Evolutionary conservation across 129 eudicot species (phyloP), one percentile per base, ranked within the genome.

Genomic region (Helianthus tuberosus): DNA sequence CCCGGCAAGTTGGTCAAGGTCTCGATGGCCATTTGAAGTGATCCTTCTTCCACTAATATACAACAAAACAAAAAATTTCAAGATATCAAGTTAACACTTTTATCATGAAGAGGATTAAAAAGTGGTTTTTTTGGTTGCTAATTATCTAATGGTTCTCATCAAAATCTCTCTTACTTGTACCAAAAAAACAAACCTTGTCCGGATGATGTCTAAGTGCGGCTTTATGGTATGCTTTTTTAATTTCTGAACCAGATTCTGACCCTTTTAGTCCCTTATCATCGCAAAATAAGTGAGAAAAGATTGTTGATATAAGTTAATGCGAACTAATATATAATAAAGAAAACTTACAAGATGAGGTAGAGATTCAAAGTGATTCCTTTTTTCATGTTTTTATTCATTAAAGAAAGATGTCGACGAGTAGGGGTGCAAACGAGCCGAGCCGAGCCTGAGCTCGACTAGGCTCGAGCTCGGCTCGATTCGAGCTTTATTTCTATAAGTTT

Each of bases 201-300:
- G 98, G 97, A 65, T 93, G 98, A 80, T 93, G 98, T 73, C 77
- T 83, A 52, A 93, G 97, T 69, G 98, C 98, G 48, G 98, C 97
- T 82, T 83, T 93, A 49, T 89, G 84, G 71, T 93, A 93, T 55
- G 97, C 98, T 79, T 88, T 93, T 84, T 90, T 93, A 43, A 93
- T 90, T 66, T 93, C 97, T 20, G 97, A 48, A 66, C 87, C 80
- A 12, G 89, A 48, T 75, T 88, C 98, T 11, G 97, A 78, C 35
- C 80, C 82, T 81, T 93, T 88, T 47, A 84, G 65, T 68, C 97
- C 98, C 93, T 97, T 93, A 76, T 41, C 71, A 69, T 47, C n/a
- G 8, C 11, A 62, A 36, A 43, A 15, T 64, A 55, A 64, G 53
- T 43, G 44, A 72, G 44, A 27, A 64, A 43, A 43, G 25, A 32